Percentiles rank a stretch among this genome's conserved stretches.
Conservation (phyloP, 169 alveolate species). For the Cryptosporidium tyzzeri region DNA sequence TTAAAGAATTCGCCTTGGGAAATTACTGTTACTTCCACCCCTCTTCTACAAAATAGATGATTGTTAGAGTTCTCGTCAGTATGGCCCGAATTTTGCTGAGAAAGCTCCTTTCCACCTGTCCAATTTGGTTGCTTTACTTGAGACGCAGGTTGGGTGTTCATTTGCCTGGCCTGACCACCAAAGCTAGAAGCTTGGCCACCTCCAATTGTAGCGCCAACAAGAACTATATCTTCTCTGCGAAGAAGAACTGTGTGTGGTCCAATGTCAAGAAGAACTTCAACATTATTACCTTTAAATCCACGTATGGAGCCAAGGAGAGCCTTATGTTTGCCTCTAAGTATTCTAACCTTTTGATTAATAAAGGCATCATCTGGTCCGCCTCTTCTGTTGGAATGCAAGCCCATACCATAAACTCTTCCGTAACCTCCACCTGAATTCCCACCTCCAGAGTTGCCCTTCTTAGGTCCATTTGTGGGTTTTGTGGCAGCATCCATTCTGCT, state of each 20-base stretch:
- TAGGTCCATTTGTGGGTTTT: not conserved
- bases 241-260: constrained; percentile 71
- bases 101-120: constrained; percentile 37
- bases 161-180: constrained; percentile 39
- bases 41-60: constrained; percentile 61
- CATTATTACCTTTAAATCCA: constrained; percentile 61
- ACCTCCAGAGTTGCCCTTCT: not conserved
- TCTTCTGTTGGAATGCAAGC: constrained; percentile 37
- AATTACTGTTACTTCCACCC: constrained; percentile 61
- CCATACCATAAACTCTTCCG: constrained; percentile 52
- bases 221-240: constrained; percentile 52
- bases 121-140: constrained; percentile 21
- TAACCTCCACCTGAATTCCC: not conserved
- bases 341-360: constrained; percentile 49
- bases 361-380: constrained; percentile 69
- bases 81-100: not conserved
- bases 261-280: constrained; percentile 62
- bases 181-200: constrained; percentile 15
- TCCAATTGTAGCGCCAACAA: constrained; percentile 30
- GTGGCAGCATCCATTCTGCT: not conserved
- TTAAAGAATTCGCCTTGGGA: constrained; percentile 74
- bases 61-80: not conserved
- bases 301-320: constrained; percentile 70
- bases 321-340: constrained; percentile 48
- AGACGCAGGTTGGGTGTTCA: constrained; percentile 3